These are phyloP conservation scores for Debaryomyces udenii DNA, from an alignment of 1,139 yeast genomes.

Conservation along the genomic window DNA sequence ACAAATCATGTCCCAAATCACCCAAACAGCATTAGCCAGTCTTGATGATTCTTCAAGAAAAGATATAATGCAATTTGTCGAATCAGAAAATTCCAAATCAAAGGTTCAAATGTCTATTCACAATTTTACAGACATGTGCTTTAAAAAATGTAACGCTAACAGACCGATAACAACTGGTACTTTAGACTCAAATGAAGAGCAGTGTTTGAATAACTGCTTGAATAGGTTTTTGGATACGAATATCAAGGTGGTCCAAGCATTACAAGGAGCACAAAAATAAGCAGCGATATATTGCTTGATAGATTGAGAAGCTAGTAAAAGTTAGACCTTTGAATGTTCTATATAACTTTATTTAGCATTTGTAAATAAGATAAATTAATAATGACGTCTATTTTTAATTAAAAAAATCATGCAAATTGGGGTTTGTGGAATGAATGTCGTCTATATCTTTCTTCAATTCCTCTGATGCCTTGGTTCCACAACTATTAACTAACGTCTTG, in stretches of 20 bases:
- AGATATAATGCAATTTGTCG: conserved; percentile 76
- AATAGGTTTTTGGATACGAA: conserved; percentile 87
- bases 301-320: too few species aligned
- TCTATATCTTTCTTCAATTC: background rate
- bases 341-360: background rate
- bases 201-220: conserved; percentile 78
- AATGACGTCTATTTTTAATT: background rate
- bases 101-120: conserved; percentile 87
- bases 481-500: conserved; percentile 2
- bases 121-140: conserved; percentile 86
- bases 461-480: background rate
- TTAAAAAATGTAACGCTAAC: conserved; percentile 74
- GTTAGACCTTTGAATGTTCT: conserved; percentile 4
- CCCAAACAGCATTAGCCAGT: conserved; percentile 60
- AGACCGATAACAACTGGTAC: conserved; percentile 51
- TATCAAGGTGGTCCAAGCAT: conserved; percentile 72
- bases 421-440: background rate
- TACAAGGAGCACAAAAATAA: conserved; percentile 37
- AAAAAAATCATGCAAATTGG: background rate
- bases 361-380: conserved; percentile 11
- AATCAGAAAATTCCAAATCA: conserved; percentile 82
- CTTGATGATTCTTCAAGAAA: conserved; percentile 73
- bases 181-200: conserved; percentile 62
- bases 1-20: conserved; percentile 57
- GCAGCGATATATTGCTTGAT: background rate